A percentile compares a stretch with the other conserved stretches of the same genome.
These are phyloP conservation scores for Coemansia sp. DNA, from an alignment of 192 early-diverging fungal species.

Conservation along the genomic window DNA sequence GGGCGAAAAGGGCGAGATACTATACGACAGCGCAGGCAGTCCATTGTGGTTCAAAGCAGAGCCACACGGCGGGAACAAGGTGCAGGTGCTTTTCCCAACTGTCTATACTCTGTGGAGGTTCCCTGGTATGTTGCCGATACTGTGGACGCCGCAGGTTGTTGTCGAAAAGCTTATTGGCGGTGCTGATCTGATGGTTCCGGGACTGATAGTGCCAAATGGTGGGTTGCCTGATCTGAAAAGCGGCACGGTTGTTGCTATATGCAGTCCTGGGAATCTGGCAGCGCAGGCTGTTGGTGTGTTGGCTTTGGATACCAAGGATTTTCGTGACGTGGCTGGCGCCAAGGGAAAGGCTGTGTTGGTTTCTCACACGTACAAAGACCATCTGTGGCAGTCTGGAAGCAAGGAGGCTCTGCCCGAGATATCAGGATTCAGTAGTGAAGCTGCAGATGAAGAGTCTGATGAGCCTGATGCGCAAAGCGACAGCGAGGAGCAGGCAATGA, in stretches of 20 bases:
- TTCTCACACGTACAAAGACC: slow-evolving; percentile 74
- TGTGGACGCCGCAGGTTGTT: slow-evolving; percentile 70
- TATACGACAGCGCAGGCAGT: slow-evolving; percentile 57
- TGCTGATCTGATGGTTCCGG: slow-evolving; percentile 59
- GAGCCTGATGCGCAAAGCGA: not conserved
- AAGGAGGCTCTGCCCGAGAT: slow-evolving; percentile 62
- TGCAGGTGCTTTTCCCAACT: slow-evolving; percentile 61
- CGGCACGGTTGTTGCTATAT: slow-evolving; percentile 33
- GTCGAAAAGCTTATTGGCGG: slow-evolving; percentile 73
- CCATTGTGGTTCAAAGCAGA: slow-evolving; percentile 70
- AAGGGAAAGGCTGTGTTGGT: slow-evolving; percentile 84
- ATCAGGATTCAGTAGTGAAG: not conserved
- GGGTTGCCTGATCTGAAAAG: slow-evolving; percentile 36
- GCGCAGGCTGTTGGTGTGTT: slow-evolving; percentile 67
- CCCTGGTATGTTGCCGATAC: slow-evolving; percentile 62
- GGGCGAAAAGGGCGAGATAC: slow-evolving; percentile 64
- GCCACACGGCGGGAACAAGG: slow-evolving; percentile 21
- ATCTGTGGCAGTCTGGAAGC: slow-evolving; percentile 74
- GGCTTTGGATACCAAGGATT: slow-evolving; percentile 55
- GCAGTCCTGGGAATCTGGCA: slow-evolving; percentile 31
- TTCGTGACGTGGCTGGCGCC: slow-evolving; percentile 52
- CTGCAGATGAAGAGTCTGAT: slow-evolving; percentile 11
- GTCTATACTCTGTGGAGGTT: slow-evolving; percentile 80
- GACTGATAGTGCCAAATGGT: slow-evolving; percentile 28
- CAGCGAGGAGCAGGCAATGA: not conserved